Conservation (phyloP, 73 alveolate genomes). For the Blepharisma japonicum region DNA sequence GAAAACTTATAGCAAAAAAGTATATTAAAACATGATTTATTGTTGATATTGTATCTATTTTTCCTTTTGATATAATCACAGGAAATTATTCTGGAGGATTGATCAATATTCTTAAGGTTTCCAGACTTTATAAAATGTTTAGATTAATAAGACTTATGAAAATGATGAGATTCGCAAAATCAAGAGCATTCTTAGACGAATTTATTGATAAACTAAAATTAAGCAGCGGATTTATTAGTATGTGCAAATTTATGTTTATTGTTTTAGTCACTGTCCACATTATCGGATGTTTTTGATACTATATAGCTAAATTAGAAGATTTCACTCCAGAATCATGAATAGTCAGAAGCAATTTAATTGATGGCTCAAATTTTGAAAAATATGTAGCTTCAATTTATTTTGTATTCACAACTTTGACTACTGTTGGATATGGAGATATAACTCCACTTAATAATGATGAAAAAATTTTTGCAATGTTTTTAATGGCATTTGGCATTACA, state of each 20-base stretch:
- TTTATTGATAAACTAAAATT: neutral
- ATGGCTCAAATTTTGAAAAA: neutral
- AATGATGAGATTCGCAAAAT: no score
- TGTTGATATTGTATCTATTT: conserved; percentile 1
- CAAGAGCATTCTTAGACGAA: conserved; percentile 33
- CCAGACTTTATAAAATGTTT: conserved; percentile 51
- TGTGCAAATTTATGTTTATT: conserved; percentile 33
- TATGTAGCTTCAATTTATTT: conserved; percentile 31
- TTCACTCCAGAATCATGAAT: conserved; percentile 58
- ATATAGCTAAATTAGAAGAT: conserved; percentile 49
- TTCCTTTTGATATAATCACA: neutral
- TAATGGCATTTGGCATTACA: conserved; percentile 34
- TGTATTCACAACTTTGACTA: conserved; percentile 33
- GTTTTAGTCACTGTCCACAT: conserved; percentile 48
- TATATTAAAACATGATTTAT: conserved; percentile 14
- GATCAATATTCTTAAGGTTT: conserved; percentile 41
- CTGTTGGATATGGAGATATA: conserved; percentile 60
- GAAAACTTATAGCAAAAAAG: neutral
- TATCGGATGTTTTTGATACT: conserved; percentile 52
- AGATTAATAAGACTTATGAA: conserved; percentile 28
- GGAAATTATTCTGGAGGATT: neutral
- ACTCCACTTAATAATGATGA: conserved; percentile 34
- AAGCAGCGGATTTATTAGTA: conserved; percentile 30
- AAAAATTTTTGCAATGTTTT: conserved; percentile 17
- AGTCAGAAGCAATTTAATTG: neutral